Percentiles rank a stretch among this genome's conserved stretches.
phyloP scores from a whole-genome alignment of 2,329 filamentous ascomycete genomes.

The Aureobasidium sp. region DNA sequence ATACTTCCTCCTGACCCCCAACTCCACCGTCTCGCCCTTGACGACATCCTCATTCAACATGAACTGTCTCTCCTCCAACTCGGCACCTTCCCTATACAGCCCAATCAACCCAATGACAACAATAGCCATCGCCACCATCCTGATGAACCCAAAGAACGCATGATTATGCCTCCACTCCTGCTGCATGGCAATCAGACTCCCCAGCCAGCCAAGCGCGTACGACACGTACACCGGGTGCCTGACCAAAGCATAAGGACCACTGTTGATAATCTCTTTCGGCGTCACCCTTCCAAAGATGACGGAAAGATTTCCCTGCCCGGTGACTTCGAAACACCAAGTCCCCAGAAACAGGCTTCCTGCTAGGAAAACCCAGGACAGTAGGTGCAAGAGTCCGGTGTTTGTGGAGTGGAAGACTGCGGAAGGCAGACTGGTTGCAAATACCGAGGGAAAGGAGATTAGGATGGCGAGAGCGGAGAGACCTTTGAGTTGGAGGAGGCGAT shows the following conservation, averaged over 20 bases:
- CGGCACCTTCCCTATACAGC: slow-evolving; percentile 5
- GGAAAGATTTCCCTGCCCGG: background rate
- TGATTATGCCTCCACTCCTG: slow-evolving; percentile 1
- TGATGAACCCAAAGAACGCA: background rate
- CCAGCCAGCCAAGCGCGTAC: slow-evolving; percentile 5
- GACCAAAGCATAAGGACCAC: slow-evolving; percentile 7
- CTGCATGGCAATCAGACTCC: background rate
- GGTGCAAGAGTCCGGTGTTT: background rate
- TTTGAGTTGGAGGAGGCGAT: background rate
- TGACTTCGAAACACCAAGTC: background rate
- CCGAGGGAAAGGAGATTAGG: background rate
- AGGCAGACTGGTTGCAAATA: slow-evolving; percentile 1
- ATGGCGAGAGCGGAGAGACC: background rate
- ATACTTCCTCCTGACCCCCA: slow-evolving; percentile 9
- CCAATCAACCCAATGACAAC: slow-evolving; percentile 2
- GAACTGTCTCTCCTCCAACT: slow-evolving; percentile 10
- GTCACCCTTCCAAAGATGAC: slow-evolving; percentile 11
- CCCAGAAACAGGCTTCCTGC: background rate
- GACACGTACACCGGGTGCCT: slow-evolving; percentile 4
- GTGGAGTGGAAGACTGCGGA: background rate
- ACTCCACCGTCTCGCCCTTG: background rate
- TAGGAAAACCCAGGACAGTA: background rate
- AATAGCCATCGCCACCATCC: background rate
- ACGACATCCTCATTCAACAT: background rate
- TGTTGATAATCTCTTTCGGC: background rate